These are phyloP conservation scores for Parietichytrium sp. DNA, from an alignment of 108 stramenopile genomes.

Conservation along the genomic window DNA sequence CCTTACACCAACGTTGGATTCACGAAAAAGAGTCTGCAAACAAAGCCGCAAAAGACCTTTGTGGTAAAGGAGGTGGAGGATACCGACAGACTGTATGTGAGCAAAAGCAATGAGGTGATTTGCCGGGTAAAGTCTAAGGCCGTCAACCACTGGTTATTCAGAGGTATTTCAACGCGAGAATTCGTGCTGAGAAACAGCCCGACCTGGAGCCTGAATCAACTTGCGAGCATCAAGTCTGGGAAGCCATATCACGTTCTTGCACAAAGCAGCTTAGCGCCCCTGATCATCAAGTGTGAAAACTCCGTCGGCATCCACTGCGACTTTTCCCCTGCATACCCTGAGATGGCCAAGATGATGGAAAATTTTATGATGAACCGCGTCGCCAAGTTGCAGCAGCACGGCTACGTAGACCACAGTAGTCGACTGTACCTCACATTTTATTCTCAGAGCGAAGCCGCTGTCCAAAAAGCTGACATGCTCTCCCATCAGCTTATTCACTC, in stretches of 20 bases:
- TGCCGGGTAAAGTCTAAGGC: neutral
- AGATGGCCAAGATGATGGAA: neutral
- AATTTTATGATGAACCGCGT: neutral
- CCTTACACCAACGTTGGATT: neutral
- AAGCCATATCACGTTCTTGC: neutral
- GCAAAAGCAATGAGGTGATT: neutral
- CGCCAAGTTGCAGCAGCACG: conserved; percentile 7
- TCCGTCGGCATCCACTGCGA: neutral
- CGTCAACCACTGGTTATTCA: neutral
- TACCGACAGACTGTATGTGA: neutral
- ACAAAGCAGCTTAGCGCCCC: neutral
- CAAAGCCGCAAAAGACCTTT: neutral
- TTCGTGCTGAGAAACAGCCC: neutral
- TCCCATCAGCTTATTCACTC: too few species aligned
- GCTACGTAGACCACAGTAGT: neutral
- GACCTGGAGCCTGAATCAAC: neutral
- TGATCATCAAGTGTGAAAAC: neutral
- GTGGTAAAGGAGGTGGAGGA: neutral
- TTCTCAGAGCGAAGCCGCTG: too few species aligned
- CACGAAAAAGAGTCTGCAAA: neutral
- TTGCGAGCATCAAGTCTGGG: neutral
- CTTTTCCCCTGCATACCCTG: neutral
- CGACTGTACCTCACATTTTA: neutral
- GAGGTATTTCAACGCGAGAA: neutral
- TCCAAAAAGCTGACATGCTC: too few species aligned